These are phyloP conservation scores for Arthromyces matolae DNA, from an alignment of 768 basidiomycete genomes.

Conservation along the genomic window DNA sequence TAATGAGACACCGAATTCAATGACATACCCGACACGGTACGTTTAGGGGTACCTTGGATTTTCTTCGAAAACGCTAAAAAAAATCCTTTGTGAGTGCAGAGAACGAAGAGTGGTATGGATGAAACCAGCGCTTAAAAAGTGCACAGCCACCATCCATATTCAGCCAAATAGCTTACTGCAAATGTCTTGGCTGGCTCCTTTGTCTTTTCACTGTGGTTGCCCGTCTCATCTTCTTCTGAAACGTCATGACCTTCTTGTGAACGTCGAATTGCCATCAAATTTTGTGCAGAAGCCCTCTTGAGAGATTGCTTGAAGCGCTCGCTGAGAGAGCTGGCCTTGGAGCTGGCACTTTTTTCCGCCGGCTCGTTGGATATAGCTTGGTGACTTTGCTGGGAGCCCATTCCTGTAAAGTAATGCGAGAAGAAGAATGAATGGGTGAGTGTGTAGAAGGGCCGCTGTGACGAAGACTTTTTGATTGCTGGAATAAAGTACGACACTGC, in stretches of 20 bases:
- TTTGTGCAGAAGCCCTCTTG: conserved; percentile 4
- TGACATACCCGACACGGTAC: conserved; percentile 45
- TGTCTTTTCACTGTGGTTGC: neutral
- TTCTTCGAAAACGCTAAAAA: conserved; percentile 9
- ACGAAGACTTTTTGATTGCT: too few relatives aligned
- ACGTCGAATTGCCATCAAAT: neutral
- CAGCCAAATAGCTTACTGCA: conserved; percentile 7
- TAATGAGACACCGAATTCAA: too few relatives aligned
- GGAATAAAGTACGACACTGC: too few relatives aligned
- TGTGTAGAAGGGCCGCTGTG: neutral
- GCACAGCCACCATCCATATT: conserved; percentile 20
- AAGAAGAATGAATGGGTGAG: neutral
- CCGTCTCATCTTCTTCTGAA: neutral
- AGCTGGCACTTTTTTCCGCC: too few relatives aligned
- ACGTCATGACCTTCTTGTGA: neutral
- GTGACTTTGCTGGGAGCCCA: conserved; percentile 33
- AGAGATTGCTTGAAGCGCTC: conserved; percentile 17
- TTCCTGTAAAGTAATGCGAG: conserved; percentile 11
- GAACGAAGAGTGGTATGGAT: neutral
- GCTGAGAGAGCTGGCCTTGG: conserved; percentile 17
- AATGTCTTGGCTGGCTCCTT: neutral
- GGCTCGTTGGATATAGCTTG: too few relatives aligned
- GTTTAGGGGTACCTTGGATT: conserved; percentile 30
- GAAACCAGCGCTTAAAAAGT: conserved; percentile 13
- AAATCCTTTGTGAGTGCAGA: neutral